These are phyloP conservation scores for Fagopyrum esculentum DNA, from an alignment of 148 eudicot genomes.

Conservation along the genomic window DNA sequence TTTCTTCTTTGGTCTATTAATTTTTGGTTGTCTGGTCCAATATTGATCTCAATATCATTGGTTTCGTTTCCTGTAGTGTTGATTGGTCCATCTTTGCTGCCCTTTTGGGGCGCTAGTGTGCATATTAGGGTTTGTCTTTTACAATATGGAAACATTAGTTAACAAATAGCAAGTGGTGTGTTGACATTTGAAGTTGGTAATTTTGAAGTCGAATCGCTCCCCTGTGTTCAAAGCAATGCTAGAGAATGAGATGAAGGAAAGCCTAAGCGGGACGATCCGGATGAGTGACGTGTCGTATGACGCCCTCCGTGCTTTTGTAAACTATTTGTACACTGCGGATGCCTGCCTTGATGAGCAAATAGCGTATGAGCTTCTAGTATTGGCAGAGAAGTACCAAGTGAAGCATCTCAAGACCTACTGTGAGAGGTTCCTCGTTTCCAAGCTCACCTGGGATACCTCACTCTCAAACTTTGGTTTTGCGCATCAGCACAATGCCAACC, in stretches of 20 bases:
- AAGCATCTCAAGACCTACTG: constrained; percentile 70
- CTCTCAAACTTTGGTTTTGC: constrained; percentile 58
- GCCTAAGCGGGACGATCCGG: constrained; percentile 76
- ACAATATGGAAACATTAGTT: background rate
- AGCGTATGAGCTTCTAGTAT: constrained; percentile 65
- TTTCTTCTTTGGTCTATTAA: background rate
- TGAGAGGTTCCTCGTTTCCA: constrained; percentile 71
- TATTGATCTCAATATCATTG: background rate
- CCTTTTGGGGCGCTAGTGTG: background rate
- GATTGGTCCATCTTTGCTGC: too few relatives aligned
- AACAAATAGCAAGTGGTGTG: background rate
- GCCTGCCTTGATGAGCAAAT: constrained; percentile 70
- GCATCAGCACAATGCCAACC: constrained; percentile 66
- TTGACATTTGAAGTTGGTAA: background rate
- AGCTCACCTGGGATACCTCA: constrained; percentile 65
- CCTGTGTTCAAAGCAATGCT: constrained; percentile 93
- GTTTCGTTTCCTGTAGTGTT: background rate
- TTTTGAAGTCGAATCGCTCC: constrained; percentile 61
- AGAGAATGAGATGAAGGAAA: constrained; percentile 80
- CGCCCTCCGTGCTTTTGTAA: constrained; percentile 62
- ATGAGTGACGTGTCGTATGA: constrained; percentile 72
- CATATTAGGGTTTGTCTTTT: background rate
- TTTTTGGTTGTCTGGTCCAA: background rate
- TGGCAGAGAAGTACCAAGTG: constrained; percentile 85
- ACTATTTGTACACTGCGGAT: constrained; percentile 79